These are phyloP conservation scores for Amauroascus niger DNA, from an alignment of 2,329 filamentous ascomycete genomes.

Conservation along the genomic window DNA sequence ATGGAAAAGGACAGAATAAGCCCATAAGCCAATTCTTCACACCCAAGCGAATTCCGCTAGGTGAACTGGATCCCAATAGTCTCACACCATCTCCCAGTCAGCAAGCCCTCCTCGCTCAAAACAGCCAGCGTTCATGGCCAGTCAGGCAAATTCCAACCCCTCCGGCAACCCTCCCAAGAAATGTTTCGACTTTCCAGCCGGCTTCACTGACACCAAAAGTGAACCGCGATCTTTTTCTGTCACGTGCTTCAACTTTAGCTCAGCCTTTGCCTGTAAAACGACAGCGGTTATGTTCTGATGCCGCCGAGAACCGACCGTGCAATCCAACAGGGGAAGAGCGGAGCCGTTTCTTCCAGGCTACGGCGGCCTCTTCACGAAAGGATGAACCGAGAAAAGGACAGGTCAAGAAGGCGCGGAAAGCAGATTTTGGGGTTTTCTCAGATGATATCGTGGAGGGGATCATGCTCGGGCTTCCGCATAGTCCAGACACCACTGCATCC, in stretches of 20 bases:
- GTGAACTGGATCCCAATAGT: conserved; percentile 57
- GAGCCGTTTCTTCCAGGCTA: conserved; percentile 44
- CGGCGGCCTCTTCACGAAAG: conserved; percentile 23
- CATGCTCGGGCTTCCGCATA: conserved; percentile 39
- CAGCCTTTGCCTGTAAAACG: conserved; percentile 42
- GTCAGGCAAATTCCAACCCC: conserved; percentile 41
- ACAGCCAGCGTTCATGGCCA: conserved; percentile 47
- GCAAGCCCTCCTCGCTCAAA: conserved; percentile 46
- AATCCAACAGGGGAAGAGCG: conserved; percentile 27
- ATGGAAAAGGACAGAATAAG: conserved; percentile 50
- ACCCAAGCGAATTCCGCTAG: conserved; percentile 52
- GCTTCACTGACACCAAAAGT: conserved; percentile 34
- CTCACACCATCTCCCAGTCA: conserved; percentile 59
- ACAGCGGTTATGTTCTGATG: conserved; percentile 44
- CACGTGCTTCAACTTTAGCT: conserved; percentile 31
- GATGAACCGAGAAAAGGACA: conserved; percentile 20
- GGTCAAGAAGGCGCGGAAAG: conserved; percentile 36
- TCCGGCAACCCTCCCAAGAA: conserved; percentile 24
- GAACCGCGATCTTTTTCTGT: conserved; percentile 34
- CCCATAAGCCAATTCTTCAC: conserved; percentile 59
- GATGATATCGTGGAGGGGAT: conserved; percentile 45
- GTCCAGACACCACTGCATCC: conserved; percentile 3
- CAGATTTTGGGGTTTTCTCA: conserved; percentile 43
- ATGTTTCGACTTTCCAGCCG: conserved; percentile 29
- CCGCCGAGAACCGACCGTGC: conserved; percentile 26